phyloP scores from a whole-genome alignment of 1,284 basidiomycete genomes.

The Cutaneotrichosporon sp. region DNA sequence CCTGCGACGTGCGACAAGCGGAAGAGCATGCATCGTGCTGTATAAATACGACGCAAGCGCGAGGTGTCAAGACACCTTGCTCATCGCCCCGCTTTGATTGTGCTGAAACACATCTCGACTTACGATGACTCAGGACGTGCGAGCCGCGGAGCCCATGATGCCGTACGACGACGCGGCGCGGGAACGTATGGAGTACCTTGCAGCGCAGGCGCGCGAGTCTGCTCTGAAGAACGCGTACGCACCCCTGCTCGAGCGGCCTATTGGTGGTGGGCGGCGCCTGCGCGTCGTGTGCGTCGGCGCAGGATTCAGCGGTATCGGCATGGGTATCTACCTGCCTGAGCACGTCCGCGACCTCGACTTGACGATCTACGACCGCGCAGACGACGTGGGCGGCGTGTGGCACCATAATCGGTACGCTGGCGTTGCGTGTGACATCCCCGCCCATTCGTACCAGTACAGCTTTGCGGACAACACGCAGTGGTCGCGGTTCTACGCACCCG shows the following conservation, averaged over 20 bases:
- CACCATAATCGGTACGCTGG: constrained; percentile 34
- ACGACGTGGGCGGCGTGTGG: constrained; percentile 20
- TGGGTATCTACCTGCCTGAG: constrained; percentile 7
- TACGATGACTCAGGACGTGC: background rate
- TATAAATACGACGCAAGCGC: too few relatives aligned
- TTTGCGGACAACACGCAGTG: constrained; percentile 24
- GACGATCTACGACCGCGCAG: constrained; percentile 12
- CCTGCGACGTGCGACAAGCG: too few relatives aligned
- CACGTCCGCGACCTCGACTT: constrained; percentile 10
- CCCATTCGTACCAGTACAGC: constrained; percentile 25
- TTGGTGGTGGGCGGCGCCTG: constrained; percentile 2
- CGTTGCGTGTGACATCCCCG: constrained; percentile 31
- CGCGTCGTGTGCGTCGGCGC: constrained; percentile 15
- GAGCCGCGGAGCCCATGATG: background rate
- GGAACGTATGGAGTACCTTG: background rate
- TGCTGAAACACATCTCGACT: too few relatives aligned
- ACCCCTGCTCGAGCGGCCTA: constrained; percentile 3
- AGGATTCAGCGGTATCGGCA: constrained; percentile 12
- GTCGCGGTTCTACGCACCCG: constrained; percentile 27
- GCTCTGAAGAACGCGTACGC: background rate
- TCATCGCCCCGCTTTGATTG: too few relatives aligned
- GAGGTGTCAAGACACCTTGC: too few relatives aligned
- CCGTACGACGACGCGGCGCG: background rate
- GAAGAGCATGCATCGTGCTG: too few relatives aligned
- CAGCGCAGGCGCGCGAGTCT: background rate